Percentiles rank a stretch among this genome's conserved stretches.
phyloP scores from a whole-genome alignment of 148 eudicot genomes.

The Rhododendron ovatum region DNA sequence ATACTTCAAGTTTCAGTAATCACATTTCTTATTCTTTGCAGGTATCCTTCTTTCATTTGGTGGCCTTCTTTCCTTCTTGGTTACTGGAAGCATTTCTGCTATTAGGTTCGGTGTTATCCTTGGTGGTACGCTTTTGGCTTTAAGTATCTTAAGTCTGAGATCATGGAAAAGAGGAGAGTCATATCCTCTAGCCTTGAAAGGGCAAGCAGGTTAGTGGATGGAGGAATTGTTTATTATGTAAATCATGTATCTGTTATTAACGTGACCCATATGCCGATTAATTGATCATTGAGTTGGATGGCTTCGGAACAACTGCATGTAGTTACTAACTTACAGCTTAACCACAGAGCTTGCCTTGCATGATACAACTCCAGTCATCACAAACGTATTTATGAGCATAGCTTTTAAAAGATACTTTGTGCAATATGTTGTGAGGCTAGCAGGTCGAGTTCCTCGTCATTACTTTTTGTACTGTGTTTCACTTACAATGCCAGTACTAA shows the following conservation, averaged over 20 bases:
- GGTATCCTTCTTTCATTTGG: slow-evolving; percentile 73
- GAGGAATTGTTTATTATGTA: neutral
- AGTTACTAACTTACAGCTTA: neutral
- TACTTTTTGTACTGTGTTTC: neutral
- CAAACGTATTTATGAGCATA: neutral
- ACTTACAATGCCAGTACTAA: neutral
- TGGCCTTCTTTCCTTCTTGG: slow-evolving; percentile 84
- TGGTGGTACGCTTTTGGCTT: slow-evolving; percentile 83
- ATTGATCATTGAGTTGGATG: neutral
- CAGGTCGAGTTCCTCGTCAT: neutral
- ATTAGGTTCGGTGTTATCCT: slow-evolving; percentile 87
- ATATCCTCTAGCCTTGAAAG: slow-evolving; percentile 55
- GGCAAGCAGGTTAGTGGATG: slow-evolving; percentile 75
- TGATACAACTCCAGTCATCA: neutral
- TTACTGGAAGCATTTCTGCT: slow-evolving; percentile 76
- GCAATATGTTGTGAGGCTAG: neutral
- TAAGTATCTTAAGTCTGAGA: slow-evolving; percentile 73
- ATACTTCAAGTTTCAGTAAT: neutral
- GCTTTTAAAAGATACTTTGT: neutral
- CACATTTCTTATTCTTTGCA: slow-evolving; percentile 26
- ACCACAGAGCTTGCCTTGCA: neutral
- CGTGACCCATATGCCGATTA: neutral
- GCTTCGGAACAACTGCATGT: neutral
- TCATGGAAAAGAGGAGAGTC: slow-evolving; percentile 72
- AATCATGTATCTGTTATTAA: neutral